Evolutionary conservation across 225 moss, liverwort and hornwort species (phyloP), one percentile per base, ranked within the genome.

Genomic region (Marchantia paleacea): DNA sequence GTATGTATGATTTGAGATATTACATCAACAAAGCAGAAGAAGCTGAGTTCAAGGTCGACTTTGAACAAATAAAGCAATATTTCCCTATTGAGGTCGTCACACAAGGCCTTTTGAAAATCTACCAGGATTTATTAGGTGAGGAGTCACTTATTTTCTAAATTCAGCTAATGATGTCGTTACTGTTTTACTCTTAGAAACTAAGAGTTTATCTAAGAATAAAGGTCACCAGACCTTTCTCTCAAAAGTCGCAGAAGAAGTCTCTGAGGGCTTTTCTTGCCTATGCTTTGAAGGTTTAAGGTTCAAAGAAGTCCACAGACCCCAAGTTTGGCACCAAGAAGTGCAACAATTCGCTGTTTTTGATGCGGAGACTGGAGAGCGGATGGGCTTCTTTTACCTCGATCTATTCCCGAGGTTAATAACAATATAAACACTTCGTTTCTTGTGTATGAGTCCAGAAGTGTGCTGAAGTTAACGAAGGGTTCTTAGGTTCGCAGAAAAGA

Each of bases 351-450:
- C 87, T 86, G 97, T 95, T 80, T 90, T 84, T 83, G 95, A 99
- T 82, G 83, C 85, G 80, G 91, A 92, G 70, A 95, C 90, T 64
- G 92, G 93, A 84, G 97, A 99, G 80, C 84, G 86, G 58, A 92
- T 99, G 93, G 95, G 97, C 58, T 92, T 84, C 82, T 99, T 99
- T 83, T 99, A 93, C 80, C 93, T 99, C 14, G 95, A 99, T 69
- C 89, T 99, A 49, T 90, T 94, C 82, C 90, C 94, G 26, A 87
- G 97, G 94, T 96, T 81, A 67, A 90, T 30, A 12, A 39, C 5
- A 39, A 39, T 39, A 5, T 39, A 57, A 57, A 57, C 57, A 2
- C 19, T 55, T 55, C 55, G 8, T 12, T 57, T 19, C 19, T 19
- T 19, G 57, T 57, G 13, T 13, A 57, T 57, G 19, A 57, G 19